Base-by-base conservation (phyloP, 345 rosid species). In the Gossypium anomalum region DNA sequence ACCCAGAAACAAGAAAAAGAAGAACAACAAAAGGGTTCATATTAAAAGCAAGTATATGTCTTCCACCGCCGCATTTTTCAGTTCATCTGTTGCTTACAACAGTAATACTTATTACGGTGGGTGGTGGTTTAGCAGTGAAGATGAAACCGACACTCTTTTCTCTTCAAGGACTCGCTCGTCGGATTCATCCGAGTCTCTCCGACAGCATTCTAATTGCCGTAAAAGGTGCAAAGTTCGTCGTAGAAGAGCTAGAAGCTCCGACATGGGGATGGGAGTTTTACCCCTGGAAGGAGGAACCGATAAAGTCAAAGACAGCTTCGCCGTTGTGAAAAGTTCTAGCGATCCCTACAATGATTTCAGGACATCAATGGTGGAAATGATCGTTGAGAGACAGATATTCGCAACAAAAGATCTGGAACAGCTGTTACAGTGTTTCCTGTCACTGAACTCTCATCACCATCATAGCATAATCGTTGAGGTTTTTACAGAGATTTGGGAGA, bases 341-440 rank as follows among this genome's bases (percentile, higher is more conserved):
- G 89, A 89, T 61, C 97, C 97, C 2, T 85, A 82, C 63, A 87
- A 83, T 16, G 97, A 92, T 78, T 92, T 92, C 60, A 84, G 88
- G 80, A 82, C 77, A 60, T 92, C 96, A 17, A 90, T 88, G 97
- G 86, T 87, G 82, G 95, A 92, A 88, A 92, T 92, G 97, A 92
- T 92, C 8, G 68, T 89, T 57, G 97, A 89, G 85, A 90, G 83
- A 77, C 88, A 89, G 81, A 83, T 92, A 75, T 90, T 89, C 72
- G 82, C 80, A 25, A 82, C 85, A 3, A 81, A 76, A 75, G 93
- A 88, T 45, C 75, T 92, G 20, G 90, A 92, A 78, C 71, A 88
- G 73, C 87, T 92, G 73, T 78, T 92, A 22, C 92, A 87, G 74
- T 92, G 97, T 78, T 92, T 92, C 74, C 76, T 92, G 25, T 79